phyloP scores from a whole-genome alignment of 2,329 filamentous ascomycete species.

The Pseudocercospora eumusae region DNA sequence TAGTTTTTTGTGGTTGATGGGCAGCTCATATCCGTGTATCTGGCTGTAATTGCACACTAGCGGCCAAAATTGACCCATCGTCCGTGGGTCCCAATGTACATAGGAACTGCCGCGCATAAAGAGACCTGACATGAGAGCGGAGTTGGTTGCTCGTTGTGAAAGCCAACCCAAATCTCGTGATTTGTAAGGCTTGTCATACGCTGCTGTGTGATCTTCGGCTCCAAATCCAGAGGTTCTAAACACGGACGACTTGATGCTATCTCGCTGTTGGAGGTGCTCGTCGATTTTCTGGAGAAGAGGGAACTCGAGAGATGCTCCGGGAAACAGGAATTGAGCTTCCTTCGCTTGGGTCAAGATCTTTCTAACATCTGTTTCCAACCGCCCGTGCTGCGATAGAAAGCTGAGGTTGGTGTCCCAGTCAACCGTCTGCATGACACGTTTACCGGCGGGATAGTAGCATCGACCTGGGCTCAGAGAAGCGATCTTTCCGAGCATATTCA shows the following conservation, averaged over 20 bases:
- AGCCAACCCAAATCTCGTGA: constrained; percentile 20
- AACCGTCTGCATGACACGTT: constrained; percentile 47
- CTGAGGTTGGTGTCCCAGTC: constrained; percentile 47
- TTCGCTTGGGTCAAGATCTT: constrained; percentile 16
- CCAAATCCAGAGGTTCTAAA: constrained; percentile 37
- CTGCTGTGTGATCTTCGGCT: constrained; percentile 34
- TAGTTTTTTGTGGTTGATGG: constrained; percentile 6
- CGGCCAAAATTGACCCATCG: constrained; percentile 9
- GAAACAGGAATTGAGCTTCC: constrained; percentile 10
- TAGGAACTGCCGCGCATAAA: background rate
- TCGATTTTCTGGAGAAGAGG: constrained; percentile 9
- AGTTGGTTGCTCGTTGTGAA: constrained; percentile 6
- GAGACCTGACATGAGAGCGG: constrained; percentile 10
- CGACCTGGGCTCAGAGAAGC: constrained; percentile 41
- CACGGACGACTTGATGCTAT: constrained; percentile 10
- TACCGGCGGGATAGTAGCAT: constrained; percentile 47
- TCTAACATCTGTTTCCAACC: constrained; percentile 11
- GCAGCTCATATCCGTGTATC: constrained; percentile 7
- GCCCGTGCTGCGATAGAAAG: constrained; percentile 18
- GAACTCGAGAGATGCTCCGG: background rate
- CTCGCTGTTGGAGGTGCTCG: constrained; percentile 13
- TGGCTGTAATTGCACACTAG: background rate
- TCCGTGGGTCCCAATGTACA: constrained; percentile 14
- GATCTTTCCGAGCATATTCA: constrained; percentile 34
- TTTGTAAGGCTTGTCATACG: constrained; percentile 33